Conservation (phyloP, 1,139 yeast genomes). For the Casaregolazyma lundiana region DNA sequence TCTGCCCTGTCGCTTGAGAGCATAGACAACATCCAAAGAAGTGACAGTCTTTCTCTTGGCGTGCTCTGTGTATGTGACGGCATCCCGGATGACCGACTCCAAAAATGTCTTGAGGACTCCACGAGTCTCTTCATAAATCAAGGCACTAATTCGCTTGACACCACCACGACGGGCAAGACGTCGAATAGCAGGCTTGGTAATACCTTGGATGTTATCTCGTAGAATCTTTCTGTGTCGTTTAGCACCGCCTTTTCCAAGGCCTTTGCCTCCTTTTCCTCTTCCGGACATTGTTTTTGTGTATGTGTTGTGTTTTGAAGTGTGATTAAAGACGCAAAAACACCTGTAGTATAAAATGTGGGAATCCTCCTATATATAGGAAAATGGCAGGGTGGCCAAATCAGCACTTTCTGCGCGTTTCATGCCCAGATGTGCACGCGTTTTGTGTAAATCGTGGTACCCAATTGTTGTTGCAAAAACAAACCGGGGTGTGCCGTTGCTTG, state of each 20-base stretch:
- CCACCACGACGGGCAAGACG: slow-evolving; percentile 99
- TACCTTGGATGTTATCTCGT: slow-evolving; percentile 99
- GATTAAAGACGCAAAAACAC: slow-evolving; percentile 1
- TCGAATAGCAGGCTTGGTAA: slow-evolving; percentile 99
- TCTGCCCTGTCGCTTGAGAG: slow-evolving; percentile 99
- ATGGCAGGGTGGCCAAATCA: slow-evolving; percentile 9
- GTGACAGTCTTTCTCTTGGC: slow-evolving; percentile 99
- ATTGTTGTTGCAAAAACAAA: background rate
- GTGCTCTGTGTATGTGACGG: slow-evolving; percentile 99
- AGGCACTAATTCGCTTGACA: slow-evolving; percentile 99
- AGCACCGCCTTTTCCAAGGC: slow-evolving; percentile 99
- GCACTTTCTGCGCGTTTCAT: background rate
- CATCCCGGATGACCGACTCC: slow-evolving; percentile 97
- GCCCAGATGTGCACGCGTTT: slow-evolving; percentile 6
- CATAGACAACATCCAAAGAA: slow-evolving; percentile 97
- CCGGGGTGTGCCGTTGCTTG: background rate
- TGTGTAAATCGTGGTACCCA: slow-evolving; percentile 7
- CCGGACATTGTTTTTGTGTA: slow-evolving; percentile 73
- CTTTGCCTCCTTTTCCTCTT: slow-evolving; percentile 99
- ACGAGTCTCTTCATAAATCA: slow-evolving; percentile 98
- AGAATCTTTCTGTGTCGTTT: slow-evolving; percentile 99
- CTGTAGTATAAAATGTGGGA: background rate
- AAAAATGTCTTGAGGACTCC: slow-evolving; percentile 93
- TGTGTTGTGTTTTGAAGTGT: background rate
- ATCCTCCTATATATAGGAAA: slow-evolving; percentile 5